Base-by-base conservation (phyloP, 164 flowering plant species). In the Aristolochia contorta region DNA sequence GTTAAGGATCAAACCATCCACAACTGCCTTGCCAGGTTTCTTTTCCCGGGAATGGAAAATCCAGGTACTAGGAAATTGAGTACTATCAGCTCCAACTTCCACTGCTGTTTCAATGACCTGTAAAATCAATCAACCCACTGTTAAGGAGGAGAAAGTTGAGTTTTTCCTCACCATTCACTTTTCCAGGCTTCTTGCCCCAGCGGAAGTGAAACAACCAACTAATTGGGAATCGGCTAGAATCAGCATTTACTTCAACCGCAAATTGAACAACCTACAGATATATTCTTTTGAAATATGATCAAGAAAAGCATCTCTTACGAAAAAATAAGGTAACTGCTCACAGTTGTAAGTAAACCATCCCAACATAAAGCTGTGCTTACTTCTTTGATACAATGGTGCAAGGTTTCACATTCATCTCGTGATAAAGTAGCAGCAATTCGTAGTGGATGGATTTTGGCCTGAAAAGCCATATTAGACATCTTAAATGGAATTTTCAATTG, bases 121-220 rank as follows among this genome's bases (percentile, higher is more conserved):
- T 78, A 76, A 78, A 75, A 79, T 66, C 57, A 80, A 77, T 65
- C 61, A 33, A 60, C 68, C 61, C 47, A 49, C 43, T 37, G 55
- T 41, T 55, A 70, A 74, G 69, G 82, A 67, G 66, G 67, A 65
- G 25, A 30, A 32, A 43, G n/a, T 47, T 14, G 1, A 41, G 19
- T 60, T 45, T 58, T 19, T 52, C 65, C 98, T 83, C 79, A 92
- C 98, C 98, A 72, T 81, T 74, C 74, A 87, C 75, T 68, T 84
- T 83, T 76, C 97, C 98, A 70, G 94, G 76, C 71, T 76, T 93
- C 78, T 89, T 89, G 62, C 90, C 91, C 98, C 98, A 93, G 19
- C 96, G 93, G 71, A 66, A 83, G 84, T 93, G 97, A 82, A 93
- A 93, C 78, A 93, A 77, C 98, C 96, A 93, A 72, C 82, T 84